A percentile compares a stretch with the other conserved stretches of the same genome.
These are phyloP conservation scores for Penicillium crustosum DNA, from an alignment of 2,329 filamentous ascomycete species.

Conservation along the genomic window DNA sequence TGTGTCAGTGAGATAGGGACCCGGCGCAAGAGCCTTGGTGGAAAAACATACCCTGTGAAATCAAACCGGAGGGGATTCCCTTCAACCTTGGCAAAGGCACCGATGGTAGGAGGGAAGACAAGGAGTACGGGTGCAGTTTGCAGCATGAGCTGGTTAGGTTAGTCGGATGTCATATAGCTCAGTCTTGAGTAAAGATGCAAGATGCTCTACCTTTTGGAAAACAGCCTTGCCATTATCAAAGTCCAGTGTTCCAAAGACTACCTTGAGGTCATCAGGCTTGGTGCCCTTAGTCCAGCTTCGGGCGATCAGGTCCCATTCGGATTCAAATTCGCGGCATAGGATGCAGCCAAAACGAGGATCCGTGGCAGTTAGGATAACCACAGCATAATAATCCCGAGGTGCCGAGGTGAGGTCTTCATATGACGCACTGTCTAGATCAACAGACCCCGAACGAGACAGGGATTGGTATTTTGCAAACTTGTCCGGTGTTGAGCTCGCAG, in stretches of 20 bases:
- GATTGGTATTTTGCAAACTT: constrained; percentile 70
- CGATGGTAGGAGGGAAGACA: constrained; percentile 80
- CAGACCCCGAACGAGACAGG: constrained; percentile 65
- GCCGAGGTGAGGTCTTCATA: constrained; percentile 74
- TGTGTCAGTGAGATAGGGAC: constrained; percentile 4
- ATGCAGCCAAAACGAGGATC: constrained; percentile 80
- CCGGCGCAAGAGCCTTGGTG: constrained; percentile 1
- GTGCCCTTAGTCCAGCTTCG: constrained; percentile 87
- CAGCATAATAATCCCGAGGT: constrained; percentile 80
- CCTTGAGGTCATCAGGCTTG: constrained; percentile 52
- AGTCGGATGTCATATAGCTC: constrained; percentile 6
- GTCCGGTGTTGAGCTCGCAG: constrained; percentile 60
- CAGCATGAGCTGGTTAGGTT: constrained; percentile 68
- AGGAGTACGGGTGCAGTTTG: constrained; percentile 92
- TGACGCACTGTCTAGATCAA: constrained; percentile 74
- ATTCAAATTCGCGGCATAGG: constrained; percentile 86
- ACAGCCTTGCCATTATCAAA: constrained; percentile 79
- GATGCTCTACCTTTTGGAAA: constrained; percentile 75
- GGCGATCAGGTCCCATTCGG: constrained; percentile 85
- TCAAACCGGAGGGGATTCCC: constrained; percentile 75
- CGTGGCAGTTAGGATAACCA: constrained; percentile 81
- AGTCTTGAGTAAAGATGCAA: constrained; percentile 18
- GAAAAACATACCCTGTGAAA: constrained; percentile 70
- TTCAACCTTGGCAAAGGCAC: constrained; percentile 71
- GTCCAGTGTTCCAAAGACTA: constrained; percentile 83